Percentiles rank a stretch among this genome's conserved stretches.
phyloP scores from a whole-genome alignment of 2,329 filamentous ascomycete genomes.

The Fusarium compactum region DNA sequence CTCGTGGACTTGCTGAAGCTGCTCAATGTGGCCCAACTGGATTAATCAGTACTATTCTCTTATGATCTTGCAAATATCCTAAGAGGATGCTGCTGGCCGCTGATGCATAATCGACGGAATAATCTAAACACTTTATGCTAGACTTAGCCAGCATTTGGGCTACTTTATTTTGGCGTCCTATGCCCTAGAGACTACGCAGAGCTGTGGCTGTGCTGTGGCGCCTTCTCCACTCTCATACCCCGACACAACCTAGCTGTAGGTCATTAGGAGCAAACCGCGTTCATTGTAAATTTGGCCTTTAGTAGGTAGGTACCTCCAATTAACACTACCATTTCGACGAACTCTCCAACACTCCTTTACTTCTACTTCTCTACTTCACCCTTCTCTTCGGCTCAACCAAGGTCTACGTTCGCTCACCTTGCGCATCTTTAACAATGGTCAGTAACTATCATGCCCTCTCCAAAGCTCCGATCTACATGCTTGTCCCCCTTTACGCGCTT shows the following conservation, averaged over 20 bases:
- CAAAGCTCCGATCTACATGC: slow-evolving; percentile 20
- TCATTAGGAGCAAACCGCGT: slow-evolving; percentile 9
- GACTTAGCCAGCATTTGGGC: fast-evolving
- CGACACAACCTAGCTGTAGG: neutral
- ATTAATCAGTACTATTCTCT: neutral
- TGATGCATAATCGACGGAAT: neutral
- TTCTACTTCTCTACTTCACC: slow-evolving; percentile 11
- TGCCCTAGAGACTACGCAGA: neutral
- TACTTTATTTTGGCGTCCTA: slow-evolving; percentile 25
- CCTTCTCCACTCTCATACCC: neutral
- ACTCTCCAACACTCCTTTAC: slow-evolving; percentile 45
- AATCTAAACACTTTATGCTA: neutral
- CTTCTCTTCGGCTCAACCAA: slow-evolving; percentile 22
- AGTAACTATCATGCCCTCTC: slow-evolving; percentile 7
- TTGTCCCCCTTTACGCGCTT: slow-evolving; percentile 41
- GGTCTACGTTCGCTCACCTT: slow-evolving; percentile 34
- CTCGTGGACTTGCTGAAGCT: neutral
- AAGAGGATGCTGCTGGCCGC: neutral
- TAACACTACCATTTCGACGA: slow-evolving; percentile 19
- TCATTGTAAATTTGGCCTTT: slow-evolving; percentile 9
- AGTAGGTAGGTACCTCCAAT: neutral
- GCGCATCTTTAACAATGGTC: slow-evolving; percentile 45
- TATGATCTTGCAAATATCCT: neutral
- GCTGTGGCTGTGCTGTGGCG: neutral
- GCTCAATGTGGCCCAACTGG: neutral